Base-by-base conservation (phyloP, 495 filamentous ascomycete species). In the Xylaria intraflava region DNA sequence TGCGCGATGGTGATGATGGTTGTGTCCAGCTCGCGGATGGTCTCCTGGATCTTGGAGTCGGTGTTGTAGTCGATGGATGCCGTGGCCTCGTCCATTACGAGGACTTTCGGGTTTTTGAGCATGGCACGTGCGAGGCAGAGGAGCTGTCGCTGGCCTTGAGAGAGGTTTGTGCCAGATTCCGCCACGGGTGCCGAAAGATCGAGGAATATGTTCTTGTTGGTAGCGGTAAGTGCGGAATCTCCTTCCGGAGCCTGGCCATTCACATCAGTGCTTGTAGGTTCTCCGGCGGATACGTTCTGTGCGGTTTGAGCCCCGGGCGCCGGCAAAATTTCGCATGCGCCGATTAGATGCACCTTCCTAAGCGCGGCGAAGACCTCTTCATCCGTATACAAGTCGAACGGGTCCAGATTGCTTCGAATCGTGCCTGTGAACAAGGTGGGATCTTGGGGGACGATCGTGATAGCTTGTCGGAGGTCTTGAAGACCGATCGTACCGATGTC, bases 1-100 rank as follows among this genome's bases (percentile, higher is more conserved):
- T 99, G 94, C n/a, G 94, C 94, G 60, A 99, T 97, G 0, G 94
- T 97, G 64, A 95, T 90, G 66, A 94, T 95, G 10, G 94, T 99
- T 70, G 85, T 90, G 38, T 85, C 84, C 35, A 97, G 76, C 65
- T 96, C 89, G 33, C 89, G 85, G 52, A 99, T 87, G 0, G 94
- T 96, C 51, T 87, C 88, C 68, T 99, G 94, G 65, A 99, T 97
- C 69, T 96, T 96, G 54, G 83, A 73, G 62, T 99, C 94, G 14
- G 93, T 99, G 30, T 83, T 84, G 70, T 97, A 97, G 75, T 99
- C 94, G 65, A 99, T 97, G 1, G 89, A 95, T 0, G 93, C 94
- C 6, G 94, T 99, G 16, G 94, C 94, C 75, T 99, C 94, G 69
- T 99, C 94, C 93, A 99, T 97, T 65, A 99, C 85, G 3, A 99